Evolutionary conservation across 2,329 filamentous ascomycete species (phyloP).

Genomic region (Magnaporthiopsis incrustans): DNA sequence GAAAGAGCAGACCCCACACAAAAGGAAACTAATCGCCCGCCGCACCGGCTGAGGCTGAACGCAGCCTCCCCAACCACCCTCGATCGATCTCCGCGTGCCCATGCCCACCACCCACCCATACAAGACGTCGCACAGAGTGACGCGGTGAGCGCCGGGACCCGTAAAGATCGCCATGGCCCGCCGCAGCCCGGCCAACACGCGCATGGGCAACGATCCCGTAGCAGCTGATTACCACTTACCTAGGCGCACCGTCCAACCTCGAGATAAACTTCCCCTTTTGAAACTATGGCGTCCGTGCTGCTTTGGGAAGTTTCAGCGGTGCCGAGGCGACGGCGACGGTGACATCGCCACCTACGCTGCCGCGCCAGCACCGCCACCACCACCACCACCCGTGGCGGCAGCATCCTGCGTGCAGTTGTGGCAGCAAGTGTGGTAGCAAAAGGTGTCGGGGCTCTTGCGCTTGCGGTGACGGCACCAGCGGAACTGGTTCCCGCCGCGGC

Average conservation of each 20-base stretch:
- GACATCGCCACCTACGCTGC: too few species aligned
- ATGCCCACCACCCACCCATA: background rate
- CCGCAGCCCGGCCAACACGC: background rate
- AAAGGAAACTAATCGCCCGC: too few species aligned
- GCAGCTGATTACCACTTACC: background rate
- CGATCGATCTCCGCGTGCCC: background rate
- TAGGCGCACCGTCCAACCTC: background rate
- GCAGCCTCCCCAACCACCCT: background rate
- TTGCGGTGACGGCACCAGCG: constrained; percentile 37
- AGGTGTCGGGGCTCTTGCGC: constrained; percentile 37
- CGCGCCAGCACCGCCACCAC: background rate
- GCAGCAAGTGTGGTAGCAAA: constrained; percentile 46
- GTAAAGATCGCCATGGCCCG: background rate
- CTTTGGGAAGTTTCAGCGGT: background rate
- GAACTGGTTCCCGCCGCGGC: constrained; percentile 35
- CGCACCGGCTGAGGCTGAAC: background rate
- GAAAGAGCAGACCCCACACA: background rate
- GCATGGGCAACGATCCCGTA: background rate
- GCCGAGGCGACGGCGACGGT: background rate
- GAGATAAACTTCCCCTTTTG: background rate
- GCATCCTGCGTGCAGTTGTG: constrained; percentile 30
- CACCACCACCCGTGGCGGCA: background rate
- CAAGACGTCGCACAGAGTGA: background rate
- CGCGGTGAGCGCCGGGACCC: background rate
- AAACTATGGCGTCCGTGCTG: background rate